Evolutionary conservation across 2,329 filamentous ascomycete species (phyloP), one percentile per base, ranked within the genome.

Genomic region (Paracoccidioides brasiliensis): DNA sequence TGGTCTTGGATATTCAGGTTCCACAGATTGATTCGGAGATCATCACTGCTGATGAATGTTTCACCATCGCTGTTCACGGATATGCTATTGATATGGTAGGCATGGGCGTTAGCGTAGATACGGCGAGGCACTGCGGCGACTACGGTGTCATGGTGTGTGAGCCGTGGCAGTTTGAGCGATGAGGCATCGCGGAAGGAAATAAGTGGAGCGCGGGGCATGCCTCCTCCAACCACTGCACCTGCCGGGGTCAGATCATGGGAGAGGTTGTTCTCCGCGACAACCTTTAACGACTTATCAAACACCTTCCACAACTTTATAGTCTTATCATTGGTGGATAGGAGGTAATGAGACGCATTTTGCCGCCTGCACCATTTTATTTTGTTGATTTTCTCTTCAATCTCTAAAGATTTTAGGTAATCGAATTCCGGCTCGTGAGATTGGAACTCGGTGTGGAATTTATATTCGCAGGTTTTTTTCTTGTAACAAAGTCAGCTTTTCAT

Each of bases 361-460:
- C 93, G 85, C 69, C 87, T 85, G 73, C 93, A 98, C 93, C 93
- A 98, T 74, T 97, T 98, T 77, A 98, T 98, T 80, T 98, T 98
- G 81, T 98, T 98, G 80, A 98, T 98, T 78, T 98, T 98, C 75
- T 98, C 93, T 80, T 98, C 93, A 69, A 98, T 98, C 75, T 98
- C 93, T 64, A 98, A 81, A 38, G 93, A 98, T 76, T 98, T 98
- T 62, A 98, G 82, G 72, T 98, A 98, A 74, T 98, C 93, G 73
- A 98, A 98, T 74, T 98, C 93, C 60, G 93, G 93, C 71, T 98
- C 93, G 76, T 98, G 93, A 65, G 93, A 98, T 77, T 98, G 93
- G 67, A 98, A 98, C 70, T 98, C 93, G 72, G 93, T 98, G 74
- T 98, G 93, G 73, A 98, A 98, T 74, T 97, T 98, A 80, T 98